phyloP scores from a whole-genome alignment of 2,329 filamentous ascomycete genomes.

The Dothiorella sarmentorum region DNA sequence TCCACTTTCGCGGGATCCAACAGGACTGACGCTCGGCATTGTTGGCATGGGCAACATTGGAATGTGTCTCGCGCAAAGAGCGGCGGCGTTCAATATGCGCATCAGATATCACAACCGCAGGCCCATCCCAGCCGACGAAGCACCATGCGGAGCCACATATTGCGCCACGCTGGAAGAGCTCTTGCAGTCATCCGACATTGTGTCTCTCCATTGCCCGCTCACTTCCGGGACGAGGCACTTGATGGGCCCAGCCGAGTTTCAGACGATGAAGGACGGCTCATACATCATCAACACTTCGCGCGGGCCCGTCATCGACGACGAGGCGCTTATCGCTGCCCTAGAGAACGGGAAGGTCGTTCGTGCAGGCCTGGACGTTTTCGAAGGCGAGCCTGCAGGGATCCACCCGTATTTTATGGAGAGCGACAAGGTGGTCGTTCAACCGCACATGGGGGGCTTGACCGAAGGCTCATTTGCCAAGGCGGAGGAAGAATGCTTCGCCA shows the following conservation, averaged over 20 bases:
- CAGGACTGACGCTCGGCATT: conserved; percentile 46
- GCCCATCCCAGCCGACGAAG: conserved; percentile 35
- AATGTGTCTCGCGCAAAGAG: conserved; percentile 41
- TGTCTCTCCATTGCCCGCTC: conserved; percentile 50
- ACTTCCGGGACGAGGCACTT: conserved; percentile 40
- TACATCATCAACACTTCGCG: conserved; percentile 53
- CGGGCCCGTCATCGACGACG: conserved; percentile 49
- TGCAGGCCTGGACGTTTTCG: conserved; percentile 50
- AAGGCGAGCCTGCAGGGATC: conserved; percentile 41
- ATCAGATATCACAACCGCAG: conserved; percentile 46
- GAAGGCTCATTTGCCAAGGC: conserved; percentile 44
- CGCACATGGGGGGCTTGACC: conserved; percentile 46
- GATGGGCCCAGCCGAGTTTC: conserved; percentile 41
- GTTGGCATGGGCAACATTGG: conserved; percentile 51
- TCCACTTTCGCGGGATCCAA: conserved; percentile 42
- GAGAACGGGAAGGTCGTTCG: conserved; percentile 46
- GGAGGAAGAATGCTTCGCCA: conserved; percentile 47
- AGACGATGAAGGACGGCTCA: conserved; percentile 46
- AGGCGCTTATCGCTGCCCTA: conserved; percentile 46
- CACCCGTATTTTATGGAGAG: conserved; percentile 39
- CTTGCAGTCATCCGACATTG: conserved; percentile 39
- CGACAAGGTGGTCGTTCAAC: conserved; percentile 44
- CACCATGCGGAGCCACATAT: conserved; percentile 33
- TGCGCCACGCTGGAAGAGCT: conserved; percentile 39
- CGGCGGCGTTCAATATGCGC: conserved; percentile 43